Evolutionary conservation across 179 eudicot species (phyloP), one percentile per base, ranked within the genome.

Genomic region (Silene coronaria): DNA sequence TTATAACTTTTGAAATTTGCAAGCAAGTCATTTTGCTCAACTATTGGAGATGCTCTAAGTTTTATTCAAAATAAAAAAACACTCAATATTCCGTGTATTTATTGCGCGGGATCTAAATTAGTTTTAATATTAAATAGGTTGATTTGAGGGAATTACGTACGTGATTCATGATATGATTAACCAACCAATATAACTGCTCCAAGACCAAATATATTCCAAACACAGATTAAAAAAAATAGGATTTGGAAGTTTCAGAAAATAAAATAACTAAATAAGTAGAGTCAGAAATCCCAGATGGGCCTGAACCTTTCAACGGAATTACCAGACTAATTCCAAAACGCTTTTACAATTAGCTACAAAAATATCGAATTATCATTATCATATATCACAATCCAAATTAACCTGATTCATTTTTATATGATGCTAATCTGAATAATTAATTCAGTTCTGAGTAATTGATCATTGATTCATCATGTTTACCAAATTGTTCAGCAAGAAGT

Each of bases 401-500:
- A 28, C 7, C 5, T 42, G 48, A 42, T 42, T 3, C 48, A 42
- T 71, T 58, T 11, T 51, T 38, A 13, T 8, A 55, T 17, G 22
- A 55, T 19, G 24, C 27, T 14, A 23, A 62, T 12, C 14, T 62
- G 6, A 0, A 4, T 60, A 23, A 60, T 9, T 60, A 19, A 60
- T 60, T 62, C 66, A 62, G 66, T 62, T 28, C 1, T 22, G 24
- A 6, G 46, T 17, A 23, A 22, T 73, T 59, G 63, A 72, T 65
- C 21, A 58, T 72, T 38, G 58, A 73, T 14, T 45, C 30, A 42
- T 73, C 34, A 75, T 79, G 82, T 79, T 79, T 51, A 1, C 75
- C 58, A 75, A 79, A 55, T 21, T 79, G 65, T 74, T 79, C 78
- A 64, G 51, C 64, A 67, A 75, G 48, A 78, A 75, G n/a, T 62